Conservation (phyloP, 2,329 filamentous ascomycete species). For the Stemphylium beticola region DNA sequence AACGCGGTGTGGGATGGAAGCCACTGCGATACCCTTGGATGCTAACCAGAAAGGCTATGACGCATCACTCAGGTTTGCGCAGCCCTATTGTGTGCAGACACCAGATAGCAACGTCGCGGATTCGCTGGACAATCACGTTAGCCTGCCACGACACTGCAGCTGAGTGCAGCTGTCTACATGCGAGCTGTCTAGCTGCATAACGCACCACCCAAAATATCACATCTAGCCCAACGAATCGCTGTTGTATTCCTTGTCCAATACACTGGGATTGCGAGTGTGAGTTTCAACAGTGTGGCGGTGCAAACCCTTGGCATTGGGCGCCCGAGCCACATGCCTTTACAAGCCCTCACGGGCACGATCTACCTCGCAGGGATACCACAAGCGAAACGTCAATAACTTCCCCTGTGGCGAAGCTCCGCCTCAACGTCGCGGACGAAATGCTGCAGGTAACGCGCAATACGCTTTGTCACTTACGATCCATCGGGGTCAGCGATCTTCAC, state of each 20-base stretch:
- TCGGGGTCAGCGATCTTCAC: slow-evolving; percentile 10
- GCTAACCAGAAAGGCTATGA: slow-evolving; percentile 26
- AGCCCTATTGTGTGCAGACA: slow-evolving; percentile 36
- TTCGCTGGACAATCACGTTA: slow-evolving; percentile 41
- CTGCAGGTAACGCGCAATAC: slow-evolving; percentile 15
- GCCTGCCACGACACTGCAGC: slow-evolving; percentile 41
- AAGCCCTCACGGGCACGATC: slow-evolving; percentile 18
- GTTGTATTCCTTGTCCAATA: slow-evolving; percentile 14
- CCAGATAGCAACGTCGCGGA: slow-evolving; percentile 29
- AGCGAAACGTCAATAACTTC: slow-evolving; percentile 17
- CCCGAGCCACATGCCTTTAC: slow-evolving; percentile 28
- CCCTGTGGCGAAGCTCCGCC: slow-evolving; percentile 34
- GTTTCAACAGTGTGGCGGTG: slow-evolving; percentile 41
- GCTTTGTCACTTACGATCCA: slow-evolving; percentile 2
- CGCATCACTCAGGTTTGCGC: slow-evolving; percentile 36
- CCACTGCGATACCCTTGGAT: slow-evolving; percentile 4
- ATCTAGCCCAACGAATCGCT: slow-evolving; percentile 31
- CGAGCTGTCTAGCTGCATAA: slow-evolving; percentile 43
- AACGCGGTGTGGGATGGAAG: slow-evolving; percentile 1
- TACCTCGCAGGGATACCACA: slow-evolving; percentile 14
- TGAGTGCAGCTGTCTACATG: slow-evolving; percentile 34
- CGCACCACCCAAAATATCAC: slow-evolving; percentile 39
- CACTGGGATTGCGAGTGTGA: slow-evolving; percentile 14
- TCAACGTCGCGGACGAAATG: slow-evolving; percentile 25
- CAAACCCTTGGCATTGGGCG: slow-evolving; percentile 24